Percentiles rank a stretch among this genome's conserved stretches.
Conservation (phyloP, 2,329 filamentous ascomycete genomes). For the Alternaria sp. region DNA sequence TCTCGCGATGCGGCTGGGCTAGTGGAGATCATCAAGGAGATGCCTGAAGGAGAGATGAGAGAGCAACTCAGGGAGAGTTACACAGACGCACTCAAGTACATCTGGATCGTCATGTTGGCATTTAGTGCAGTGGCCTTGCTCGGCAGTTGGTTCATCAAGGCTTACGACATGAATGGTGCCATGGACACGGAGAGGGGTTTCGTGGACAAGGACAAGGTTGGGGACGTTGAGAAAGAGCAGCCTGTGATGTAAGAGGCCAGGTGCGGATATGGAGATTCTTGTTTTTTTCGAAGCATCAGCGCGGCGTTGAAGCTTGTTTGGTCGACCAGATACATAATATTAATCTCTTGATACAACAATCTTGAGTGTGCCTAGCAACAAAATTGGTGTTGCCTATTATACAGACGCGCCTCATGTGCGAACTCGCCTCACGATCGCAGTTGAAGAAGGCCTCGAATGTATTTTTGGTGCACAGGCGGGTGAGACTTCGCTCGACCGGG, state of each 20-base stretch:
- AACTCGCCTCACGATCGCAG: background rate
- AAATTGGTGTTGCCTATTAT: background rate
- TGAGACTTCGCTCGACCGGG: constrained; percentile 1
- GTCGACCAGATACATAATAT: background rate
- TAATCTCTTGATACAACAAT: background rate
- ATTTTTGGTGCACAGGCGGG: constrained; percentile 11
- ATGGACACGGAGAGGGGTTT: constrained; percentile 59
- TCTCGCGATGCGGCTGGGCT: constrained; percentile 65
- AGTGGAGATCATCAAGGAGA: constrained; percentile 63
- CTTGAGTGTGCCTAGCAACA: background rate
- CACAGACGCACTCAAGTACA: constrained; percentile 60
- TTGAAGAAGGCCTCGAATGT: background rate
- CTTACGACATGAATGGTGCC: constrained; percentile 53
- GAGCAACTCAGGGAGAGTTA: constrained; percentile 54
- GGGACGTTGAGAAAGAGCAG: constrained; percentile 27
- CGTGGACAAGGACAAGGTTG: constrained; percentile 44
- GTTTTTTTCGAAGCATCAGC: constrained; percentile 8
- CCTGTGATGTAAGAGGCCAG: background rate
- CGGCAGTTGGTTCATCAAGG: constrained; percentile 60
- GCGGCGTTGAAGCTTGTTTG: constrained; percentile 2
- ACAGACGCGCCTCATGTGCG: background rate
- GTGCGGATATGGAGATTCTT: background rate
- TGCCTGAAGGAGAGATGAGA: constrained; percentile 58
- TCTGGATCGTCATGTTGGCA: constrained; percentile 64
- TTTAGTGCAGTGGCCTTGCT: constrained; percentile 60